Base-by-base conservation (phyloP, 148 eudicot species). In the Oxyria digyna region DNA sequence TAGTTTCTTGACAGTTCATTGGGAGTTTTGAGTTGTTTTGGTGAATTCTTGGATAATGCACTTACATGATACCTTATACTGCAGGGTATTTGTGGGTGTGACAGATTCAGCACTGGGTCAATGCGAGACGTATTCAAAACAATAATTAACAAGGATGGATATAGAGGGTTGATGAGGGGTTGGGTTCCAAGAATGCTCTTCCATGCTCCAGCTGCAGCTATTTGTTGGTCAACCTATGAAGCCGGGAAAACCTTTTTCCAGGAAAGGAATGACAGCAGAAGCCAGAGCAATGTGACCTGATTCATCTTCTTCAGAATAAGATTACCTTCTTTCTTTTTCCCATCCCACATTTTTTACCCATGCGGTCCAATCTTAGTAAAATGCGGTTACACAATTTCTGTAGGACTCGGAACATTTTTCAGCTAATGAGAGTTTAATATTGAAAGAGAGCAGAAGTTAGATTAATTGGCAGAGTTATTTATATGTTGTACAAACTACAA, bases 131-230 rank as follows among this genome's bases (percentile, higher is more conserved):
- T 84, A 0, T 26, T 77, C 24, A 21, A 37, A 62, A 71, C 67
- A 14, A 75, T 84, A 63, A 75, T 77, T 59, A 75, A 71, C 40
- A 81, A 75, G 48, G 83, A 84, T 26, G 87, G 87, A 50, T 72
- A 76, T 32, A 67, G 75, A 10, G 85, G 85, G 29, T 82, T 84
- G 0, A 75, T 84, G 78, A 77, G 87, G 66, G 87, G 87, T 0
- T 79, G 82, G 87, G 42, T 73, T 9, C 85, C 87, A 9, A 72
- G 87, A 55, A 81, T 81, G 81, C 79, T 84, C 37, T 81, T 84
- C 55, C 87, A 84, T 50, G 84, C 87, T 33, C 87, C 85, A 20
- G 87, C 81, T 64, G 87, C 87, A 8, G 82, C 87, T 31, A 84
- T 84, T 20, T 84, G 82, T 72, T 84, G 85, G 81, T 81, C 85